Evolutionary conservation across 345 rosid genomes (phyloP).

Genomic region (Rhizophora mangle): DNA sequence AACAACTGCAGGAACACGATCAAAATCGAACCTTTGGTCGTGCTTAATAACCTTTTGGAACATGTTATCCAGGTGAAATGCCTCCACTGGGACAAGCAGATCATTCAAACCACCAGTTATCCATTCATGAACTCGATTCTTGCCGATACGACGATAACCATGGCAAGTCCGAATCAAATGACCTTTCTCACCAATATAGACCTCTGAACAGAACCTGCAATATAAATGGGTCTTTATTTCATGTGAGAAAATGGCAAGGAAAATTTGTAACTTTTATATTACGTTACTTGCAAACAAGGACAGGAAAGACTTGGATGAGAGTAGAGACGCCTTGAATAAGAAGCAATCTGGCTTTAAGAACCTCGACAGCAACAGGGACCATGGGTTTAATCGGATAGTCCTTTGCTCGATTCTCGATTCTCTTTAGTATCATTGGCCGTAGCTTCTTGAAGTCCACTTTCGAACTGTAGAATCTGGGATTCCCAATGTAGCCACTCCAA

Average conservation of each 20-base stretch:
- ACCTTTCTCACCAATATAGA: conserved; percentile 70
- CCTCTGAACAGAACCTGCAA: conserved; percentile 84
- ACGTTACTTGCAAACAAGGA: conserved; percentile 73
- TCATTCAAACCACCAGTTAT: conserved; percentile 60
- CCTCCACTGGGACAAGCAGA: conserved; percentile 66
- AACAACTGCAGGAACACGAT: conserved; percentile 75
- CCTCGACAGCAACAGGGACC: conserved; percentile 69
- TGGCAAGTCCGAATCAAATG: conserved; percentile 76
- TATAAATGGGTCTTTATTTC: neutral
- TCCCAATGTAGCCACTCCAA: neutral
- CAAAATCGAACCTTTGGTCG: conserved; percentile 72
- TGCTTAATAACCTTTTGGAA: conserved; percentile 67
- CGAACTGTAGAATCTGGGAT: conserved; percentile 44
- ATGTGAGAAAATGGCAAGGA: neutral
- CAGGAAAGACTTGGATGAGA: conserved; percentile 55
- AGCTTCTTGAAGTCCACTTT: conserved; percentile 55
- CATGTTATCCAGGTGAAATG: conserved; percentile 55
- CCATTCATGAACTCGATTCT: conserved; percentile 79
- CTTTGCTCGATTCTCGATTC: conserved; percentile 70
- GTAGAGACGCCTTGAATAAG: conserved; percentile 56
- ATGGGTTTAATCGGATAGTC: conserved; percentile 55
- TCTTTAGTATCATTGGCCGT: conserved; percentile 75
- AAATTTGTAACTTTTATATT: neutral
- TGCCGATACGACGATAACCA: conserved; percentile 60
- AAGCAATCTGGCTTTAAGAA: conserved; percentile 49